These are phyloP conservation scores for Isabelozyma pseudorhagii DNA, from an alignment of 805 yeast genomes.

Conservation along the genomic window DNA sequence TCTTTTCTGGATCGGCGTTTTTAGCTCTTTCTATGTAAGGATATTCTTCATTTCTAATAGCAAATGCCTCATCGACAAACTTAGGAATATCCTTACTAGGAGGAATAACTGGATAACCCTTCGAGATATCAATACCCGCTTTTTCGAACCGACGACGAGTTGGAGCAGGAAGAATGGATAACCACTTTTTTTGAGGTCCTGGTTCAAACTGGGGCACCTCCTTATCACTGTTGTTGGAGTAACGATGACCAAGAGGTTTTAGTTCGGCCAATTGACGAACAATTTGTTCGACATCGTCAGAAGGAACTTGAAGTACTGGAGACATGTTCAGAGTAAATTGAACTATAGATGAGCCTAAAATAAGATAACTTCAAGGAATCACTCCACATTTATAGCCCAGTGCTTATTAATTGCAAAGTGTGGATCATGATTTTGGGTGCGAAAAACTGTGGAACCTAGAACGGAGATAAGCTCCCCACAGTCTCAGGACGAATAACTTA, in stretches of 20 bases:
- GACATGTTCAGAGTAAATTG: background rate
- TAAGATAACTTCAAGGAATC: background rate
- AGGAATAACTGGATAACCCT: constrained; percentile 26
- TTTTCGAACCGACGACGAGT: constrained; percentile 20
- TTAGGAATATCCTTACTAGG: constrained; percentile 18
- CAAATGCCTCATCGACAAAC: constrained; percentile 26
- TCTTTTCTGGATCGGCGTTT: constrained; percentile 30
- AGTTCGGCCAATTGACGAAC: constrained; percentile 11
- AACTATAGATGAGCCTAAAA: no score
- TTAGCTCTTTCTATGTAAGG: constrained; percentile 25
- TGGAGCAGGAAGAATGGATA: constrained; percentile 17
- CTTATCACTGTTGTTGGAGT: background rate
- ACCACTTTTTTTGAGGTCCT: constrained; percentile 8
- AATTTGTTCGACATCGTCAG: constrained; percentile 10
- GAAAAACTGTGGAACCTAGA: background rate
- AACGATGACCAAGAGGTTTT: constrained; percentile 10
- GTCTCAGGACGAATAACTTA: no score
- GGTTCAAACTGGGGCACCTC: background rate
- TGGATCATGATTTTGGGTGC: background rate
- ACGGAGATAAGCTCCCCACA: no score
- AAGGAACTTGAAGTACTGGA: background rate
- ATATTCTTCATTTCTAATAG: constrained; percentile 16
- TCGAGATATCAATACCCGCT: constrained; percentile 21
- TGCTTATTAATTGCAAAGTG: background rate
- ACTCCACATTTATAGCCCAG: background rate